phyloP scores from a whole-genome alignment of 2,329 filamentous ascomycete species.

The Sphaerostilbella broomeana region DNA sequence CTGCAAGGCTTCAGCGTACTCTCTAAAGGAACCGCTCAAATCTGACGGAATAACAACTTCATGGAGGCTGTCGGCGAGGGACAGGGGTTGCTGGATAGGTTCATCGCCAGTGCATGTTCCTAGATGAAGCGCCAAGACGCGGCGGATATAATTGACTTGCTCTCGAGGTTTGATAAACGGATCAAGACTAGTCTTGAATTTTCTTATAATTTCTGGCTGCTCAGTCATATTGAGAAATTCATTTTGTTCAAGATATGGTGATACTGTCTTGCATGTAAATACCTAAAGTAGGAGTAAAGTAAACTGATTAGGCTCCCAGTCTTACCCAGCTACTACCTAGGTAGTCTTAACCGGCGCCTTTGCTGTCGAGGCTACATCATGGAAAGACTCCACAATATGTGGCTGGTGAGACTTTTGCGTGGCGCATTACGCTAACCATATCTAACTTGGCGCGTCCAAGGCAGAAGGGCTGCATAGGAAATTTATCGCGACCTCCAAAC shows the following conservation, averaged over 20 bases:
- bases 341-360: too few species aligned
- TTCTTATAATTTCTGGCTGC: conserved; percentile 27
- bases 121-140: conserved; percentile 48
- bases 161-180: conserved; percentile 52
- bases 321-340: too few species aligned
- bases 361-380: too few species aligned
- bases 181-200: conserved; percentile 38
- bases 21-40: conserved; percentile 42
- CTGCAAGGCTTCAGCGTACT: conserved; percentile 49
- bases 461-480: conserved; percentile 26
- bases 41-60: conserved; percentile 30
- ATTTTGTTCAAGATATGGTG: conserved; percentile 8
- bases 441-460: conserved; percentile 10
- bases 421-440: conserved; percentile 12
- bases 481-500: conserved; percentile 28
- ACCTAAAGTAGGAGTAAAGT: background rate
- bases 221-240: conserved; percentile 22
- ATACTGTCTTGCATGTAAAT: background rate
- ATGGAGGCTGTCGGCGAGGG: conserved; percentile 38
- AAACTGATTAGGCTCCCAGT: too few species aligned
- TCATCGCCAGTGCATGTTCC: conserved; percentile 39
- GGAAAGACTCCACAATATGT: conserved; percentile 9
- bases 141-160: conserved; percentile 50
- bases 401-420: conserved; percentile 9
- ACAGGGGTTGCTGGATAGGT: conserved; percentile 39